A percentile compares a stretch with the other conserved stretches of the same genome.
Conservation (phyloP, 257 asterid species). For the Salvia miltiorrhiza region DNA sequence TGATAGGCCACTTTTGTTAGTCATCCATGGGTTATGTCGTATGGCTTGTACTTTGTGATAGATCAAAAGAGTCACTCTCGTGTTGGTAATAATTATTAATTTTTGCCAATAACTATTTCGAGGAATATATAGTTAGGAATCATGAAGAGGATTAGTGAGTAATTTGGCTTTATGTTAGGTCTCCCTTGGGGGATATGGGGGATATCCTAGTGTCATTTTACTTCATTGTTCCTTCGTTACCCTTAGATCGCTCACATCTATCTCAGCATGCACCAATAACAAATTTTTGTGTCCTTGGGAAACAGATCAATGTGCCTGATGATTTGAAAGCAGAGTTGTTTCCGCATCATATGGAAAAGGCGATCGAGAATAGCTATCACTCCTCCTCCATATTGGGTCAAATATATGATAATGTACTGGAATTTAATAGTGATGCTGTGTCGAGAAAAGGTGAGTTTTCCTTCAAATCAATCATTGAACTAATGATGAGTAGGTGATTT, state of each 20-base stretch:
- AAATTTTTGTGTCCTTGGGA: not conserved
- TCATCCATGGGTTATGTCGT: not conserved
- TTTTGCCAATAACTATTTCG: not conserved
- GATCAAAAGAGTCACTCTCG: not conserved
- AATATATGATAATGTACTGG: conserved; percentile 43
- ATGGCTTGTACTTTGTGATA: too few relatives aligned
- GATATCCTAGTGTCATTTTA: not conserved
- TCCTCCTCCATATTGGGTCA: conserved; percentile 65
- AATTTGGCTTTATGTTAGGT: not conserved
- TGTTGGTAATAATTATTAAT: not conserved
- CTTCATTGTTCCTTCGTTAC: not conserved
- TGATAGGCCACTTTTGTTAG: not conserved
- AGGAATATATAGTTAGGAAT: not conserved
- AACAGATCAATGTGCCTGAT: conserved; percentile 49
- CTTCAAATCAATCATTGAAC: not conserved
- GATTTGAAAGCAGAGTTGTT: conserved; percentile 42
- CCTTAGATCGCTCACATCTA: not conserved
- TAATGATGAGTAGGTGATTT: not conserved
- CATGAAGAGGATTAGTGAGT: not conserved
- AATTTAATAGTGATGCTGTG: conserved; percentile 26
- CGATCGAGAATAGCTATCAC: conserved; percentile 24
- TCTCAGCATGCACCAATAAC: not conserved
- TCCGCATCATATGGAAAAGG: conserved; percentile 73
- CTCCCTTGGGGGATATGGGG: not conserved
- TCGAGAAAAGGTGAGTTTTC: conserved; percentile 32